Conservation (phyloP, 768 basidiomycete species). For the Tremella mesenterica region DNA sequence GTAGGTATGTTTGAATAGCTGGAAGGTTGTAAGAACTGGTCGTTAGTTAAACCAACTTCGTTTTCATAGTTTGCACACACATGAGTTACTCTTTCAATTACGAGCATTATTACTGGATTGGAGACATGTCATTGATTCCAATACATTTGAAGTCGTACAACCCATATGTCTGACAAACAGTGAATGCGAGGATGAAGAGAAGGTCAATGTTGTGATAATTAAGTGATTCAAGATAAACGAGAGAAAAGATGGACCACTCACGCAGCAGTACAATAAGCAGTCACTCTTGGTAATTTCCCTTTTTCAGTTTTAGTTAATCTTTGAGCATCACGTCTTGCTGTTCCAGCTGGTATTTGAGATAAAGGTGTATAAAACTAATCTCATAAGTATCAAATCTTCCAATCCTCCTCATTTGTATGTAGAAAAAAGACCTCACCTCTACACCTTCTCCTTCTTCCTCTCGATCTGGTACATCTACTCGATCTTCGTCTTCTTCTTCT, state of each 20-base stretch:
- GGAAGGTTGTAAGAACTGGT: conserved; percentile 76
- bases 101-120: no score
- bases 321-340: conserved; percentile 81
- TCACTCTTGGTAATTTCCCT: conserved; percentile 89
- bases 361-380: conserved; percentile 90
- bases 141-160: not conserved
- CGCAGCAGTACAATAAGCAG: conserved; percentile 90
- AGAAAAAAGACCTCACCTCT: conserved; percentile 21
- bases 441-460: conserved; percentile 37
- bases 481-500: conserved; percentile 39
- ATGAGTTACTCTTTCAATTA: no score
- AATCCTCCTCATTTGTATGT: not conserved
- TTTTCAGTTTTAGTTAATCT: conserved; percentile 82
- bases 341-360: conserved; percentile 85
- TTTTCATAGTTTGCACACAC: no score
- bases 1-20: conserved; percentile 81
- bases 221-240: not conserved
- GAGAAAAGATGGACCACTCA: conserved; percentile 44
- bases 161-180: no score
- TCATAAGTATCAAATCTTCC: no score
- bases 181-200: no score
- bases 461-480: conserved; percentile 11
- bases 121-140: no score
- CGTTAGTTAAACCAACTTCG: no score
- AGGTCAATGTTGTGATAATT: not conserved